Evolutionary conservation across 73 alveolate species (phyloP).

Genomic region (Paramecium bursaria): DNA sequence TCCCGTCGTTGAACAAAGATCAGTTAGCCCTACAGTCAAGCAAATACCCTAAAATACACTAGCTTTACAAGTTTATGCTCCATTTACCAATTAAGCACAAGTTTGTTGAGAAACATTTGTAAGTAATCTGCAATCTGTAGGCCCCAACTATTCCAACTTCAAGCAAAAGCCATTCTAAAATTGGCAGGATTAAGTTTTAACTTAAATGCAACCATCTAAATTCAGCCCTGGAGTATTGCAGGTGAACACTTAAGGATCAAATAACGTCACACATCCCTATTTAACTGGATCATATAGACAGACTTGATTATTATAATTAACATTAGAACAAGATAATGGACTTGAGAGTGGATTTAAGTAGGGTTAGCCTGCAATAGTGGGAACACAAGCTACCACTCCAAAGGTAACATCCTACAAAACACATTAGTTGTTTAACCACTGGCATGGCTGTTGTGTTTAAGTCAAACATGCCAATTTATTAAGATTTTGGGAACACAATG

Average conservation of each 20-base stretch:
- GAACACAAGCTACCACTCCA: background rate
- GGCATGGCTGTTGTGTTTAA: background rate
- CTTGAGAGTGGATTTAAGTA: too few relatives aligned
- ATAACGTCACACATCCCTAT: background rate
- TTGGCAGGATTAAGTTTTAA: background rate
- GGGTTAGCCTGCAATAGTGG: background rate
- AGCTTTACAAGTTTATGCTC: background rate
- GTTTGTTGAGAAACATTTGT: background rate
- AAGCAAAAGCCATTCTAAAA: conserved; percentile 1
- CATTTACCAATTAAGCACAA: background rate
- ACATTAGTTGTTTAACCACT: conserved; percentile 1
- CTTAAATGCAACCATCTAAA: background rate
- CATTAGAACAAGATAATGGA: conserved; percentile 12
- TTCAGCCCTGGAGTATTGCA: conserved; percentile 38
- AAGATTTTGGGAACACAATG: background rate
- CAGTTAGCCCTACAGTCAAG: background rate
- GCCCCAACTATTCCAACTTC: background rate
- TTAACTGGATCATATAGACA: conserved; percentile 2
- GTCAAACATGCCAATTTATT: conserved; percentile 31
- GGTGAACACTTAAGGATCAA: background rate
- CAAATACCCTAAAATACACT: conserved; percentile 13
- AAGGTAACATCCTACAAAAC: background rate
- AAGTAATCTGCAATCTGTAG: background rate
- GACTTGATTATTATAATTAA: background rate
- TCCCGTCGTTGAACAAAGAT: background rate